phyloP scores from a whole-genome alignment of 352 stramenopile genomes.

The Aphanomyces cochlioides region DNA sequence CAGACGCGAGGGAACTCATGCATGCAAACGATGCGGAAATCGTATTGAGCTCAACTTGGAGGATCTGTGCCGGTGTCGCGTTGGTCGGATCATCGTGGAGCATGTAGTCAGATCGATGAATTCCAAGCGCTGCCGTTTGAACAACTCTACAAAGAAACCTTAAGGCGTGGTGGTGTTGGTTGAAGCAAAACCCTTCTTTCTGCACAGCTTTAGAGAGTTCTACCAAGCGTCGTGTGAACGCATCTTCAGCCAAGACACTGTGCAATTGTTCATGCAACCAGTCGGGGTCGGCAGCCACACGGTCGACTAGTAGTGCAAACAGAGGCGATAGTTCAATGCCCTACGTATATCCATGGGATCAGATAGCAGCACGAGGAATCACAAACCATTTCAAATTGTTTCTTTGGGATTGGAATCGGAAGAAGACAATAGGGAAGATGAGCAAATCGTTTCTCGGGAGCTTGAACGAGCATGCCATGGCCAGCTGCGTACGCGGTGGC shows the following conservation, averaged over 20 bases:
- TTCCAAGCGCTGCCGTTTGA: slow-evolving; percentile 80
- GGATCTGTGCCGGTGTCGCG: slow-evolving; percentile 46
- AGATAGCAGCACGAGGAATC: neutral
- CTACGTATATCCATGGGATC: slow-evolving; percentile 10
- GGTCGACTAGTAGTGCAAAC: slow-evolving; percentile 74
- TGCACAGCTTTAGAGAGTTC: slow-evolving; percentile 72
- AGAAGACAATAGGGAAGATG: slow-evolving; percentile 29
- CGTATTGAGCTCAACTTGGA: slow-evolving; percentile 97
- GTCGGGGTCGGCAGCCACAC: slow-evolving; percentile 69
- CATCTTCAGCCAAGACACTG: slow-evolving; percentile 76
- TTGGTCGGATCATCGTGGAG: slow-evolving; percentile 70
- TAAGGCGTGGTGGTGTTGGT: neutral
- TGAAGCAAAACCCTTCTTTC: slow-evolving; percentile 43
- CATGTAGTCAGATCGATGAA: slow-evolving; percentile 95
- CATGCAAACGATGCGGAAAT: slow-evolving; percentile 97
- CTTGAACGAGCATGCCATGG: slow-evolving; percentile 29
- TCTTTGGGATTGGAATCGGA: slow-evolving; percentile 26
- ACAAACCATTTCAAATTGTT: slow-evolving; percentile 25
- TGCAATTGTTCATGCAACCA: slow-evolving; percentile 73
- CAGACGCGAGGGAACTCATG: slow-evolving; percentile 89
- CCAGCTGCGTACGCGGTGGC: slow-evolving; percentile 23
- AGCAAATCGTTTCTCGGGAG: slow-evolving; percentile 17
- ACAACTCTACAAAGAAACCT: neutral
- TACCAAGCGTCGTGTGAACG: slow-evolving; percentile 80
- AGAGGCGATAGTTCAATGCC: slow-evolving; percentile 61